Conservation (phyloP, 495 filamentous ascomycete species). For the Xylaria grammica region DNA sequence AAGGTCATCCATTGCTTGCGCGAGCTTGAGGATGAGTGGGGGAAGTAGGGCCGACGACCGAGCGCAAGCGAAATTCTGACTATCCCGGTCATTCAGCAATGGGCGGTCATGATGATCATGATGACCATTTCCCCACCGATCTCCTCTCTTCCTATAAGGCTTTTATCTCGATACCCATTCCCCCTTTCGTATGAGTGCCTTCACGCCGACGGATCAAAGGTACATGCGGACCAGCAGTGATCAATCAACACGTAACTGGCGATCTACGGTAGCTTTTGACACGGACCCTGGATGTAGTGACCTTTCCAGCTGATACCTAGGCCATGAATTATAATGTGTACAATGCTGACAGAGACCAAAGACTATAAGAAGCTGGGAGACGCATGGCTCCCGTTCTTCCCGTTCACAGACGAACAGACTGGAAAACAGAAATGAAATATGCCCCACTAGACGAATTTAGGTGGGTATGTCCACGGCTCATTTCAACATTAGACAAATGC, state of each 20-base stretch:
- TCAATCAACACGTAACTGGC: not conserved
- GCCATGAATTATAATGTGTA: not conserved
- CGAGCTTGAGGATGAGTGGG: conserved; percentile 51
- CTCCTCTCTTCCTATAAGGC: not conserved
- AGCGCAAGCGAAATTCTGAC: not conserved
- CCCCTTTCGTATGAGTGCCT: not conserved
- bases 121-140: not conserved
- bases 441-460: not conserved
- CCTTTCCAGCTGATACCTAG: not conserved
- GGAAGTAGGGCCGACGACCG: conserved; percentile 26
- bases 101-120: too few species aligned
- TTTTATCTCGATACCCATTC: not conserved
- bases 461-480: too few species aligned
- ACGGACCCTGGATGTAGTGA: not conserved
- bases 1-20: conserved; percentile 57
- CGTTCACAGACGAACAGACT: not conserved
- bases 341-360: not conserved
- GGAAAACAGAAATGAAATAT: not conserved
- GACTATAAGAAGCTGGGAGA: not conserved
- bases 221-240: not conserved
- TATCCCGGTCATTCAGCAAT: not conserved
- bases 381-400: not conserved
- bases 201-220: not conserved
- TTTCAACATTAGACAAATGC: too few species aligned
- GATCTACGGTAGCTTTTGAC: not conserved